Percentiles rank a stretch among this genome's conserved stretches.
Evolutionary conservation across 2,329 filamentous ascomycete genomes (phyloP).

Genomic region (Aspergillus sergii): DNA sequence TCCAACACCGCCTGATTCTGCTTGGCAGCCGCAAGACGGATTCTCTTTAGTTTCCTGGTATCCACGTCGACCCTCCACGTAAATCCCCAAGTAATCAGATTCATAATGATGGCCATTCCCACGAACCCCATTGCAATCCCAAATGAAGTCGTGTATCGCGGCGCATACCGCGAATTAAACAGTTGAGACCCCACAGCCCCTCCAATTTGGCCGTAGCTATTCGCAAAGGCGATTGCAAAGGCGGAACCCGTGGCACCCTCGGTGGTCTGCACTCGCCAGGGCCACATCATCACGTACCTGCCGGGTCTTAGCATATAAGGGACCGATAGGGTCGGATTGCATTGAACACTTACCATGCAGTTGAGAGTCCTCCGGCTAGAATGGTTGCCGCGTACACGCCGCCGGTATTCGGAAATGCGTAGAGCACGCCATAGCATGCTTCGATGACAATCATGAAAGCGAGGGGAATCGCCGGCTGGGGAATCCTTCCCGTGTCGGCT

Average conservation of each 20-base stretch:
- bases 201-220: constrained; percentile 24
- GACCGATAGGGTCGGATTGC: no score
- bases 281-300: constrained; percentile 16
- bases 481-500: constrained; percentile 4
- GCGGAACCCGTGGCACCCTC: constrained; percentile 14
- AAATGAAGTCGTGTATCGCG: constrained; percentile 19
- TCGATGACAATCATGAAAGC: constrained; percentile 8
- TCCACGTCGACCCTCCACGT: constrained; percentile 16
- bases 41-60: constrained; percentile 14
- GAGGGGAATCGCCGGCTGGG: constrained; percentile 4
- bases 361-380: background rate
- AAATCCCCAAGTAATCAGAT: constrained; percentile 15
- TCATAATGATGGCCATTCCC: constrained; percentile 18
- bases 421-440: constrained; percentile 10
- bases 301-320: background rate
- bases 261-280: constrained; percentile 14
- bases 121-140: constrained; percentile 21
- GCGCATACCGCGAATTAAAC: constrained; percentile 22
- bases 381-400: constrained; percentile 9
- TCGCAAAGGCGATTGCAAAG: constrained; percentile 23
- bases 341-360: background rate
- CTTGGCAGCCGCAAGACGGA: background rate
- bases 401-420: constrained; percentile 8
- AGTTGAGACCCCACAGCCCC: constrained; percentile 21
- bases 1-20: constrained; percentile 4